A percentile compares a stretch with the other conserved stretches of the same genome.
Evolutionary conservation across 1,139 yeast species (phyloP).

Genomic region (Geotrichum bryndzae): DNA sequence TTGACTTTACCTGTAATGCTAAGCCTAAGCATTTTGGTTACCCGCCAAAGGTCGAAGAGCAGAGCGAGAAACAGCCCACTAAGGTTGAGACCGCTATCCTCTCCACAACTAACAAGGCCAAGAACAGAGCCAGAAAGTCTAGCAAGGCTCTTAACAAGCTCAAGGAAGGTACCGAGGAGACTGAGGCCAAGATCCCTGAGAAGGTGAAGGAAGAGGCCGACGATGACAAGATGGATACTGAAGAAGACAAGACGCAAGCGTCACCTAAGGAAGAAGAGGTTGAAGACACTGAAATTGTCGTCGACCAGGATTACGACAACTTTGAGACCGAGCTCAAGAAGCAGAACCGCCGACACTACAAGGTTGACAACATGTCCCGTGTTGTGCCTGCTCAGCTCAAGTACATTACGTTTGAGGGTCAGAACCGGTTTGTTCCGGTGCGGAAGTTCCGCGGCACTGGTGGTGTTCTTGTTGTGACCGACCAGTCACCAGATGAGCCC

Average conservation of each 20-base stretch:
- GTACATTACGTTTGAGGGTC: constrained; percentile 70
- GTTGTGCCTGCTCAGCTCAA: constrained; percentile 88
- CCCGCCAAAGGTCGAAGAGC: constrained; percentile 82
- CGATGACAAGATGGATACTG: constrained; percentile 26
- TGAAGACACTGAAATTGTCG: constrained; percentile 19
- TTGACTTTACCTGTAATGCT: constrained; percentile 74
- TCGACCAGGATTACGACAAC: constrained; percentile 22
- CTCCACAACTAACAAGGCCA: constrained; percentile 88
- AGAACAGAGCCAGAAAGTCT: constrained; percentile 80
- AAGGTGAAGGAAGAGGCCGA: constrained; percentile 21
- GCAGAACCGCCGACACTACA: constrained; percentile 50
- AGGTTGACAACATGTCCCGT: constrained; percentile 72
- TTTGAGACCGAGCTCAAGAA: constrained; percentile 20
- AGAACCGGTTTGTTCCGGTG: constrained; percentile 75
- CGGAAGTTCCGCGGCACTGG: constrained; percentile 71
- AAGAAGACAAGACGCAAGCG: constrained; percentile 32
- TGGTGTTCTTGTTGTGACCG: constrained; percentile 77
- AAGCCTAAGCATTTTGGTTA: constrained; percentile 77
- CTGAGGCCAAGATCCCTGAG: constrained; percentile 29
- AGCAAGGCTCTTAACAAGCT: constrained; percentile 23
- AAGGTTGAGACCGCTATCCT: constrained; percentile 89
- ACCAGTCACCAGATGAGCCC: constrained; percentile 61
- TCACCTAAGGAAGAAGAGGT: constrained; percentile 16
- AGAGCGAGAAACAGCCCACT: constrained; percentile 77
- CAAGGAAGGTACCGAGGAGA: constrained; percentile 48